phyloP scores from a whole-genome alignment of 2,329 filamentous ascomycete species.

The Penicillium sp. region DNA sequence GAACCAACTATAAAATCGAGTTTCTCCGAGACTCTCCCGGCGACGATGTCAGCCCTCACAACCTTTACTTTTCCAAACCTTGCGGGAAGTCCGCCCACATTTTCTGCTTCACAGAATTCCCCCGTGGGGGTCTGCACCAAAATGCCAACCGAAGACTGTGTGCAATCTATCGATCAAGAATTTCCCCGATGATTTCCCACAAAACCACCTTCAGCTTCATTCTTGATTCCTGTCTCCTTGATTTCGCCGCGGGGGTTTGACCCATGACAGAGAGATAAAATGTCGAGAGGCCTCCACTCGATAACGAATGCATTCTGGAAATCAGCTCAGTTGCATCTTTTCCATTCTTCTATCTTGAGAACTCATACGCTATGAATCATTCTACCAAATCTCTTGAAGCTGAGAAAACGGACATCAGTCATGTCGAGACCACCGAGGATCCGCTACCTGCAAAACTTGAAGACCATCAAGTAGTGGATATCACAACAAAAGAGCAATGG shows the following conservation, averaged over 20 bases:
- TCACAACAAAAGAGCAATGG: constrained; percentile 10
- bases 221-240: background rate
- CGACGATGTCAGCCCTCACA: background rate
- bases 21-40: constrained; percentile 1
- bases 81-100: background rate
- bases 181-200: constrained; percentile 4
- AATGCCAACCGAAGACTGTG: background rate
- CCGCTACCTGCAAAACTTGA: background rate
- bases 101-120: background rate
- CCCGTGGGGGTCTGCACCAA: background rate
- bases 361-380: background rate
- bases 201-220: background rate
- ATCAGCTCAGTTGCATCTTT: background rate
- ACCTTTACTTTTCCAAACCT: background rate
- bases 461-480: background rate
- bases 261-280: background rate
- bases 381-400: background rate
- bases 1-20: background rate
- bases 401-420: constrained; percentile 1
- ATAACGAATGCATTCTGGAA: background rate
- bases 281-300: background rate
- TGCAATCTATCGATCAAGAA: background rate
- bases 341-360: background rate
- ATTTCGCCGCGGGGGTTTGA: background rate
- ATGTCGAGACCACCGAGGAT: background rate